A percentile compares a stretch with the other conserved stretches of the same genome.
These are phyloP conservation scores for Pestalotiopsis sp. DNA, from an alignment of 2,329 filamentous ascomycete species.

Conservation along the genomic window DNA sequence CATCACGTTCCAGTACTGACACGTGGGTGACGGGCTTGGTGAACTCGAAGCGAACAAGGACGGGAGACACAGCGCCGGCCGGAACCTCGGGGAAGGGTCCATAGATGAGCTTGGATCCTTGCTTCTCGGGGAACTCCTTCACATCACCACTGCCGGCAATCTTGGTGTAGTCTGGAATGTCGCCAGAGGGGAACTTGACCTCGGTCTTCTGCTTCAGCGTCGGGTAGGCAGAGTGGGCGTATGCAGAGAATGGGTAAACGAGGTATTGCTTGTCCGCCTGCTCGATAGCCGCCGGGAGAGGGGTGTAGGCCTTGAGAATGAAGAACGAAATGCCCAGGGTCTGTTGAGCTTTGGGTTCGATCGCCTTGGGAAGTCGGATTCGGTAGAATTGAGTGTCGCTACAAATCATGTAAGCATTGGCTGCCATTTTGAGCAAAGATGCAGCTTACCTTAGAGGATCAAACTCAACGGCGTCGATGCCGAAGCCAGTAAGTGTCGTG, in stretches of 20 bases:
- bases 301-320: slow-evolving; percentile 75
- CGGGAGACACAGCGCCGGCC: slow-evolving; percentile 73
- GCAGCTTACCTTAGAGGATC: slow-evolving; percentile 57
- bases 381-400: slow-evolving; percentile 83
- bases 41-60: slow-evolving; percentile 89
- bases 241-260: slow-evolving; percentile 82
- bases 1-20: slow-evolving; percentile 79
- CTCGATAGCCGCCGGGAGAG: slow-evolving; percentile 80
- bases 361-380: slow-evolving; percentile 75
- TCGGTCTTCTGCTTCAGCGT: slow-evolving; percentile 97
- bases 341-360: slow-evolving; percentile 76
- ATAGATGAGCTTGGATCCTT: slow-evolving; percentile 85
- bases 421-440: slow-evolving; percentile 17
- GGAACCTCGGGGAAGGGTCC: slow-evolving; percentile 83
- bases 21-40: slow-evolving; percentile 88
- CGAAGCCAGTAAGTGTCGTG: slow-evolving; percentile 66
- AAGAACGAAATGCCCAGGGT: slow-evolving; percentile 88
- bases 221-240: slow-evolving; percentile 79
- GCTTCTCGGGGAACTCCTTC: slow-evolving; percentile 70
- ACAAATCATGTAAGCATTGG: slow-evolving; percentile 25
- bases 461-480: slow-evolving; percentile 68
- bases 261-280: slow-evolving; percentile 89
- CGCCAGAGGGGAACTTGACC: slow-evolving; percentile 79
- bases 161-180: slow-evolving; percentile 84
- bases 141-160: slow-evolving; percentile 67